A percentile compares a stretch with the other conserved stretches of the same genome.
phyloP scores from a whole-genome alignment of 768 basidiomycete species.

The Saitozyma podzolica region DNA sequence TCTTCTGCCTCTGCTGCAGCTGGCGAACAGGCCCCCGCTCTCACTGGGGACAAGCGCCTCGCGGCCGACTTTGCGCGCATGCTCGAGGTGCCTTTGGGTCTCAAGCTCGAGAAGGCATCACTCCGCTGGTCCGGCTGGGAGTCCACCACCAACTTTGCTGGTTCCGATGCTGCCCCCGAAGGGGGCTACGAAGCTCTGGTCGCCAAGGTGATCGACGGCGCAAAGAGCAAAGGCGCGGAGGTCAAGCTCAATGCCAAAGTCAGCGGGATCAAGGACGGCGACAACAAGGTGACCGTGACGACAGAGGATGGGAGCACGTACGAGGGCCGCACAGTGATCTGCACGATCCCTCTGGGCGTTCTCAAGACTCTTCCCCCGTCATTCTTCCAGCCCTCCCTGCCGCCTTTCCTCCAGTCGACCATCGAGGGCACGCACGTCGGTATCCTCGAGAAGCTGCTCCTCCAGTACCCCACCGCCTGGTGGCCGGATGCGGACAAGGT shows the following conservation, averaged over 20 bases:
- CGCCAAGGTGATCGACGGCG: constrained; percentile 26
- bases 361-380: constrained; percentile 27
- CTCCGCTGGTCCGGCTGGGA: constrained; percentile 50
- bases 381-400: constrained; percentile 38
- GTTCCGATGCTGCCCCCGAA: constrained; percentile 48
- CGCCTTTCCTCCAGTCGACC: constrained; percentile 24
- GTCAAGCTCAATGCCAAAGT: constrained; percentile 27
- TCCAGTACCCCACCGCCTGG: constrained; percentile 45
- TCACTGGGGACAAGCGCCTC: constrained; percentile 18
- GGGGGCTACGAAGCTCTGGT: constrained; percentile 48
- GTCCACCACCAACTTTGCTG: constrained; percentile 40
- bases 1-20: background rate
- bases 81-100: constrained; percentile 45
- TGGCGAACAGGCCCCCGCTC: background rate
- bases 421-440: constrained; percentile 45
- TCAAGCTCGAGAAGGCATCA: constrained; percentile 45
- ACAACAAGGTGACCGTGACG: constrained; percentile 13
- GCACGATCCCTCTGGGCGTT: constrained; percentile 47
- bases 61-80: constrained; percentile 37
- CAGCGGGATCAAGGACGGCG: constrained; percentile 12
- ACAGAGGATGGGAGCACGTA: constrained; percentile 14
- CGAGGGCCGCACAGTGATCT: constrained; percentile 31
- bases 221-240: constrained; percentile 28
- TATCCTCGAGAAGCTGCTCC: constrained; percentile 44
- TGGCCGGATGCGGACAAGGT: constrained; percentile 40